These are phyloP conservation scores for Emiliania huxleyi DNA, from an alignment of 78 protist species.

Conservation along the genomic window DNA sequence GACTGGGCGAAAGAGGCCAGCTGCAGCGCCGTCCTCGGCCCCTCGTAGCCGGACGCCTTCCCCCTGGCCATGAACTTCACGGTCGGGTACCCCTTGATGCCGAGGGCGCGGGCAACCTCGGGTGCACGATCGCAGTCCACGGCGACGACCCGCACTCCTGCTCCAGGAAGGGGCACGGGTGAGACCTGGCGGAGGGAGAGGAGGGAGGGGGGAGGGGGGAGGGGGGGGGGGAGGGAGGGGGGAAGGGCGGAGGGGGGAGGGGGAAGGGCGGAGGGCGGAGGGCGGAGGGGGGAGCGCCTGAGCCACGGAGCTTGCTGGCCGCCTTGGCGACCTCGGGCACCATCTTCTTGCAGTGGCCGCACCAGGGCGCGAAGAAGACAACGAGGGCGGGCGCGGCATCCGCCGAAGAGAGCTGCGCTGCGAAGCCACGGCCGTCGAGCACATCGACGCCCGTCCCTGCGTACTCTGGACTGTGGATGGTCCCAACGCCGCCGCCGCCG, in stretches of 20 bases:
- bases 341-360: slow-evolving; percentile 47
- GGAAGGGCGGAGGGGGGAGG: too few species aligned
- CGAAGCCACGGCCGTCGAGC: not conserved
- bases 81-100: not conserved
- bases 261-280: too few species aligned
- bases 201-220: too few species aligned
- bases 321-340: slow-evolving; percentile 5
- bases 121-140: not conserved
- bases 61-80: not conserved
- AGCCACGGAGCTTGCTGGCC: not conserved
- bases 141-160: not conserved
- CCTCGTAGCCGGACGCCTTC: not conserved
- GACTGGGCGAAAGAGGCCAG: not conserved
- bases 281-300: not conserved
- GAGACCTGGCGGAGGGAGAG: too few species aligned
- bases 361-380: slow-evolving; percentile 42
- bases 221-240: too few species aligned
- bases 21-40: not conserved
- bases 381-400: not conserved
- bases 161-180: not conserved
- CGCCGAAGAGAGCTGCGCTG: not conserved
- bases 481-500: not conserved
- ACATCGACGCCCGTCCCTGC: not conserved
- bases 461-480: not conserved
- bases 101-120: not conserved